Base-by-base conservation (phyloP, 2,329 filamentous ascomycete species). In the Fusarium scirpi region DNA sequence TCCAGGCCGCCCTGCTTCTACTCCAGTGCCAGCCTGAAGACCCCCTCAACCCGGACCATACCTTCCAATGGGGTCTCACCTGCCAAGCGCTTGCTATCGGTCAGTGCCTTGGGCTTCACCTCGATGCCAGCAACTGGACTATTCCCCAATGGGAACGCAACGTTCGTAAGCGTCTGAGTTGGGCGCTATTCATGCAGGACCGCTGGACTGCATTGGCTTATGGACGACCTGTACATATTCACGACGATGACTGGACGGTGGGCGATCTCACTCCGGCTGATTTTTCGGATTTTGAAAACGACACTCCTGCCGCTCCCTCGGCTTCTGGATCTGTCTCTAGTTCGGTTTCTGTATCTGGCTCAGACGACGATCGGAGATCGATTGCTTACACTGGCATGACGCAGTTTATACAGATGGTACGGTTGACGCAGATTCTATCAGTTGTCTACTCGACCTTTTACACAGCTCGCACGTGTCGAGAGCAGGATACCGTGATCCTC, bases 171-270 rank as follows among this genome's bases (percentile, higher is more conserved):
- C 81, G 88, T 20, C 77, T 90, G 12, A 85, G 84, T 8, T 90
- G 88, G 88, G 87, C 84, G 12, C 77, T 89, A 2, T 90, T 83
- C 71, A 87, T 89, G 81, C 87, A 90, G 73, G 88, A 90, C 69
- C 87, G 85, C 71, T 90, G 85, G 87, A 77, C 76, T 18, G 75
- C 75, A 44, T 62, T 77, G 45, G 74, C 75, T 29, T 77, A 75
- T 43, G 75, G 75, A 7, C 73, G 75, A 24, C 75, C 75, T 41
- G 67, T 77, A 20, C 75, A 77, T 56, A 77, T 77, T 48, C 73
- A 77, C 68, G 75, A 77, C 11, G 75, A 77, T 29, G 75, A 77
- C 70, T 77, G 75, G 75, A 74, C 73, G 10, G 75, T 77, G 22
- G 55, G 68, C 24, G 72, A 74, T 46, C 72, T 77, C 22, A 72